Percentiles rank a stretch among this genome's conserved stretches.
These are phyloP conservation scores for Goffeauzyma gilvescens DNA, from an alignment of 768 basidiomycete species.

Conservation along the genomic window DNA sequence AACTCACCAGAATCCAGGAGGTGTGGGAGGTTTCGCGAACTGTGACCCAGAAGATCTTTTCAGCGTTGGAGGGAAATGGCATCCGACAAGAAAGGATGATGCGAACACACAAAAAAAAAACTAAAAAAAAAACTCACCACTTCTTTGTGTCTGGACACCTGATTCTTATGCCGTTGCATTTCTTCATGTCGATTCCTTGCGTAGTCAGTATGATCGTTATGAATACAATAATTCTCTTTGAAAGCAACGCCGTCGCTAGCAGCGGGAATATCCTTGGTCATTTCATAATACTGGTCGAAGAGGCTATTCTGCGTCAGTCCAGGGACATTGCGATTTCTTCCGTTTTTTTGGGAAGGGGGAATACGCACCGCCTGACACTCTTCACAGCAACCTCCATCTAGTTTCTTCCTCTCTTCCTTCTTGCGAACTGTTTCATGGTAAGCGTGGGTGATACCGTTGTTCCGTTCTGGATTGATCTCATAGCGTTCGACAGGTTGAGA, in stretches of 20 bases:
- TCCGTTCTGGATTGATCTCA: conserved; percentile 5
- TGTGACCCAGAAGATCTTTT: not conserved
- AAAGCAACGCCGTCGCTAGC: too few species aligned
- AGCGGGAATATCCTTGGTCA: too few species aligned
- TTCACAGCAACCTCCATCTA: conserved; percentile 1
- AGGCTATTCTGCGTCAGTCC: too few species aligned
- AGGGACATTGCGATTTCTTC: too few species aligned
- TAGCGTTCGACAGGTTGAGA: too few species aligned
- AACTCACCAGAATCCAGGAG: conserved; percentile 1
- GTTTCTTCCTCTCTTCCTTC: conserved; percentile 5
- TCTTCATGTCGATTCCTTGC: not conserved
- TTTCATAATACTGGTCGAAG: too few species aligned
- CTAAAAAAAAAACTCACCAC: conserved; percentile 2
- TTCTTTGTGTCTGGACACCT: conserved; percentile 3
- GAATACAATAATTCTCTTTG: too few species aligned
- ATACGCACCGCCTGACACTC: conserved; percentile 2
- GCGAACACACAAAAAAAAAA: too few species aligned
- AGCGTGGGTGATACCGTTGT: conserved; percentile 1
- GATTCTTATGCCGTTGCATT: conserved; percentile 1
- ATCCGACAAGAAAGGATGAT: too few species aligned
- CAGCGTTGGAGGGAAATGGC: not conserved
- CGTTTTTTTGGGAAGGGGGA: too few species aligned
- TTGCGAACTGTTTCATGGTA: conserved; percentile 1
- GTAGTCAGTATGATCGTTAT: not conserved
- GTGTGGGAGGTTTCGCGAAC: conserved; percentile 1